Evolutionary conservation across 148 eudicot species (phyloP).

Genomic region (Diospyros lotus): DNA sequence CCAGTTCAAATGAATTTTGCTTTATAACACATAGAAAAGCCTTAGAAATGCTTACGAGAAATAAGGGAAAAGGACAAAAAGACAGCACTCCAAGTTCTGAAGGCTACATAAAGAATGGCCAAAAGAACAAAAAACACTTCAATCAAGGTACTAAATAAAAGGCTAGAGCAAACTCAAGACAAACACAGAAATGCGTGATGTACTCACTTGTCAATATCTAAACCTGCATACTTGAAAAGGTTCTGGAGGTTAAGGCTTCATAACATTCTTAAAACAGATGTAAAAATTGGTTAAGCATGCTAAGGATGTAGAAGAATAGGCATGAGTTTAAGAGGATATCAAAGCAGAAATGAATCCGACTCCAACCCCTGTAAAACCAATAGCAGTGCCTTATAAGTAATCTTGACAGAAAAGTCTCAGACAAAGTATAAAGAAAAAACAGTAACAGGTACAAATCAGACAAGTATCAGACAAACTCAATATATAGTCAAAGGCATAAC

Average conservation of each 20-base stretch:
- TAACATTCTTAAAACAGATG: slow-evolving; percentile 18
- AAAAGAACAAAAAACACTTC: slow-evolving; percentile 9
- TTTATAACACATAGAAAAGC: background rate
- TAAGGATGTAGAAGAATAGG: background rate
- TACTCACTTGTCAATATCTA: slow-evolving; percentile 94
- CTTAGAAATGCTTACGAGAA: slow-evolving; percentile 72
- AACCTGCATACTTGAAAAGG: slow-evolving; percentile 99
- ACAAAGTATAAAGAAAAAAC: background rate
- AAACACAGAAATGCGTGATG: slow-evolving; percentile 2
- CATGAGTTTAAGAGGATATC: slow-evolving; percentile 68
- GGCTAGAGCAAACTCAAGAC: slow-evolving; percentile 18
- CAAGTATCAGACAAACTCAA: slow-evolving; percentile 1
- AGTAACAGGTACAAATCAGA: background rate
- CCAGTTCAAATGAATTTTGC: slow-evolving; percentile 1
- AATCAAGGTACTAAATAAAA: slow-evolving; percentile 11
- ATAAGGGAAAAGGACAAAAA: slow-evolving; percentile 96
- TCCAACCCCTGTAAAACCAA: slow-evolving; percentile 73
- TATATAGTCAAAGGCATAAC: background rate
- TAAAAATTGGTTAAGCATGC: background rate
- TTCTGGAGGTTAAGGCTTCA: slow-evolving; percentile 72
- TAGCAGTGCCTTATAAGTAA: slow-evolving; percentile 16
- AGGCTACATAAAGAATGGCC: slow-evolving; percentile 52
- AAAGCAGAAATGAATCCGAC: slow-evolving; percentile 97
- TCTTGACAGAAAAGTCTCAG: background rate
- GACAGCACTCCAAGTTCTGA: slow-evolving; percentile 98